Evolutionary conservation across 148 eudicot genomes (phyloP).

Genomic region (Rhododendron kiyosumense): DNA sequence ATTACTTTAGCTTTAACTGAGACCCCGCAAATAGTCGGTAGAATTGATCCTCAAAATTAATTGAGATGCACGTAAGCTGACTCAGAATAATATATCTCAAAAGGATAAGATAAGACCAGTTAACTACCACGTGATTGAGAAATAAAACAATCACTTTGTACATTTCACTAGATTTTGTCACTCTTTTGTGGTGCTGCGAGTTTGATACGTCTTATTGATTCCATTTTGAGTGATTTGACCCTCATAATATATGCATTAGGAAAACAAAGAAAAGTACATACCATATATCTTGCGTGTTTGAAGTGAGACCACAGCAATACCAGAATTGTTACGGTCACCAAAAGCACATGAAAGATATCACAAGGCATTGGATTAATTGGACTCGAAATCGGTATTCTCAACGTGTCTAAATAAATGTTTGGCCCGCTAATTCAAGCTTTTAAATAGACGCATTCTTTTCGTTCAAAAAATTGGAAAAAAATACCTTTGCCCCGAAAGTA

Average conservation of each 20-base stretch:
- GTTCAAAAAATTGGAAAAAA: no score
- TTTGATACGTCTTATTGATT: not conserved
- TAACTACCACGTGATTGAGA: not conserved
- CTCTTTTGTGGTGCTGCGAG: not conserved
- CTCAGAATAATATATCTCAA: no score
- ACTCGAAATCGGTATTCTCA: no score
- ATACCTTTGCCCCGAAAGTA: no score
- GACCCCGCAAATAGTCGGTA: rapidly evolving
- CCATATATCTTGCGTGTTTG: not conserved
- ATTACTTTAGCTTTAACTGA: no score
- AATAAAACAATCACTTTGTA: not conserved
- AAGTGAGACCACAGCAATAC: not conserved
- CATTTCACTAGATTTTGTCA: not conserved
- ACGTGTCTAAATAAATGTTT: no score
- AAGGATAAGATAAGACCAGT: not conserved
- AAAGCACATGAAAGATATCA: no score
- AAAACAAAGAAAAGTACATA: not conserved
- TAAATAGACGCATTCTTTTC: no score
- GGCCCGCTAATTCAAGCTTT: no score
- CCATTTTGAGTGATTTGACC: not conserved
- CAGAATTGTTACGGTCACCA: no score
- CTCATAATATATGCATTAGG: not conserved
- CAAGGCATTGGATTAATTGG: not conserved
- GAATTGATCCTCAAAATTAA: no score
- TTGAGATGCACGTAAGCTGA: no score